Conservation (phyloP, 2,329 filamentous ascomycete species). For the Xylariaceae sp. region DNA sequence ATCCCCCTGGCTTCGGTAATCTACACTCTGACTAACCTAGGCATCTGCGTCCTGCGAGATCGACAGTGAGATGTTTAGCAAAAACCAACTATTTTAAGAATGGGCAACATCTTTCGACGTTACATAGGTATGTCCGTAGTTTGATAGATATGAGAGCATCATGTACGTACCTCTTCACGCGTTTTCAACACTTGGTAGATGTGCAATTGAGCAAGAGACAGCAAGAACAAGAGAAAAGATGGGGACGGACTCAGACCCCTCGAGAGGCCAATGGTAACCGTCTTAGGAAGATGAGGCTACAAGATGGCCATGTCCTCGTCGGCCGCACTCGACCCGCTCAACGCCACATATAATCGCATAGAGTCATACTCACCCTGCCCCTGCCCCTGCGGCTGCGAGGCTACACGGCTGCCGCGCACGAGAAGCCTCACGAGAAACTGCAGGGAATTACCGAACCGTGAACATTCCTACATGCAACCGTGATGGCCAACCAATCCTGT, state of each 20-base stretch:
- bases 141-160: neutral
- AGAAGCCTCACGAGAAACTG: too few species aligned
- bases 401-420: too few species aligned
- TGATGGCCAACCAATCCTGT: neutral
- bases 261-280: constrained; percentile 2
- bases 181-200: neutral
- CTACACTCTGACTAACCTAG: too few species aligned
- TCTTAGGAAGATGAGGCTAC: neutral
- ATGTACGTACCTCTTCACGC: neutral
- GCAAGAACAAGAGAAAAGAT: neutral
- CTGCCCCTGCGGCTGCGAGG: too few species aligned
- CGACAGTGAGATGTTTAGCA: too few species aligned
- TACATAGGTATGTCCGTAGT: neutral
- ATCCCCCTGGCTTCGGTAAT: too few species aligned
- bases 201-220: constrained; percentile 1
- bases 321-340: neutral
- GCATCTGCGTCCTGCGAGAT: too few species aligned
- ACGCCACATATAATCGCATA: constrained; percentile 6
- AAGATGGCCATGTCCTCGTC: constrained; percentile 2
- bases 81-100: neutral
- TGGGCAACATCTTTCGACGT: neutral
- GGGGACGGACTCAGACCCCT: neutral
- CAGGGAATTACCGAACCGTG: constrained; percentile 1
- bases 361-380: neutral
- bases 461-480: neutral